Evolutionary conservation across 352 stramenopile species (phyloP).

Genomic region (Halophytophthora batemanensis): DNA sequence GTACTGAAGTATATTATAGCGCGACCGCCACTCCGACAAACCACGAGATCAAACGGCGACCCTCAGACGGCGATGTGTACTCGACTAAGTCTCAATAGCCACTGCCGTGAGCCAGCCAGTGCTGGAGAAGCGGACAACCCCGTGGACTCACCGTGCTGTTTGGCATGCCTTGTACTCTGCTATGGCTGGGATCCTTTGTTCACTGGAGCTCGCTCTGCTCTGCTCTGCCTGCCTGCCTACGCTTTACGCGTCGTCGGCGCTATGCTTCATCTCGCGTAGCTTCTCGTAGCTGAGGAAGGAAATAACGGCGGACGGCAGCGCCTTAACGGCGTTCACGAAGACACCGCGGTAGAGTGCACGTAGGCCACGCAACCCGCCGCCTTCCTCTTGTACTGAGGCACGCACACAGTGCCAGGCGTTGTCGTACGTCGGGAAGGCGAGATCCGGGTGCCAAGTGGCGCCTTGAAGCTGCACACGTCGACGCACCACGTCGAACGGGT

Average conservation of each 20-base stretch:
- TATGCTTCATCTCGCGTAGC: slow-evolving; percentile 50
- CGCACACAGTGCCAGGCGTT: slow-evolving; percentile 73
- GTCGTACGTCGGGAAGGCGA: slow-evolving; percentile 65
- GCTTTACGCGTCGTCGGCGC: slow-evolving; percentile 32
- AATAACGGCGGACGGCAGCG: slow-evolving; percentile 65
- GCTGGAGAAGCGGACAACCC: no score
- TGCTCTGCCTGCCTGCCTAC: not conserved
- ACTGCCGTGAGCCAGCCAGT: no score
- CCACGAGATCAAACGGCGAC: no score
- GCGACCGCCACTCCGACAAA: no score
- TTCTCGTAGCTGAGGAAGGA: slow-evolving; percentile 84
- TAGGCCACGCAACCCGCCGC: slow-evolving; percentile 24
- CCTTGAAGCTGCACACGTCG: slow-evolving; percentile 78
- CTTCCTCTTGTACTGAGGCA: slow-evolving; percentile 40
- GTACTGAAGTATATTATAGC: no score
- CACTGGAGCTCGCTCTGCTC: no score
- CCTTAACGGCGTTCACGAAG: slow-evolving; percentile 71
- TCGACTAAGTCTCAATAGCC: no score
- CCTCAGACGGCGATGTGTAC: no score
- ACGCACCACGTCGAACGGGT: slow-evolving; percentile 79
- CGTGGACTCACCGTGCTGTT: no score
- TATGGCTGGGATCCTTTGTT: no score
- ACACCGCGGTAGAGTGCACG: slow-evolving; percentile 70
- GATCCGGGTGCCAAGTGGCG: slow-evolving; percentile 46
- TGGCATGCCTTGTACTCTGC: no score